Base-by-base conservation (phyloP, 2,329 filamentous ascomycete genomes). In the Drechslerella dactyloides region DNA sequence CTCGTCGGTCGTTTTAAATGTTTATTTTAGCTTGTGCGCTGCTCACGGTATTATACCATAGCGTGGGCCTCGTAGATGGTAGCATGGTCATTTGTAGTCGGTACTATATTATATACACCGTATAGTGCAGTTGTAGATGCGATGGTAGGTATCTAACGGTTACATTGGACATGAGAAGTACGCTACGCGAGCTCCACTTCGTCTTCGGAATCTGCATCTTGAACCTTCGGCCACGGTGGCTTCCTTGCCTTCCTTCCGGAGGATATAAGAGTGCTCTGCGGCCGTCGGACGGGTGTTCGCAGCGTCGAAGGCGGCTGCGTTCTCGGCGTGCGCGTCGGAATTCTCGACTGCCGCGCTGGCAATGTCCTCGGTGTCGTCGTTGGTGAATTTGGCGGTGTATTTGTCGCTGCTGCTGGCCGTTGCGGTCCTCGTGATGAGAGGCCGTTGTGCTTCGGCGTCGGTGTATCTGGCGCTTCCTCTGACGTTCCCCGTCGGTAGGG, bases 401-500 rank as follows among this genome's bases (percentile, higher is more conserved):
- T 21, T 27, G 46, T 19, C 4, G 23, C 5, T 42, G 37, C 37
- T 17, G 10, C 46, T 51, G 11, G 46, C 23, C 54, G 17, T 11
- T 2, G 27, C 54, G 37, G 11, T 42, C 4, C 42, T 30, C 35
- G 3, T 46, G 21, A 8, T 13, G 21, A n/a, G 17, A 61, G 21
- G 2, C n/a, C 24, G 24, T 42, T 15, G 23, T n/a, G 3, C 15
- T 46, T 21, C 4, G 57, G 48, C 17, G 51, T 30, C 13, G 64
- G 64, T 3, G 57, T 69, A 56, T 69, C 44, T 6, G 50, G 50
- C 8, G 11, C 19, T 30, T 46, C 44, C 1, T 69, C 64, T 13
- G 40, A 51, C 6, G 50, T 60, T 42, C 50, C 63, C 35, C 21
- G 55, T 27, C 56, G 35, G 24, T 52, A 42, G 8, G 55, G 63